Percentiles rank a stretch among this genome's conserved stretches.
These are phyloP conservation scores for Fraxinus paxiana DNA, from an alignment of 305 asterid genomes.

Conservation along the genomic window DNA sequence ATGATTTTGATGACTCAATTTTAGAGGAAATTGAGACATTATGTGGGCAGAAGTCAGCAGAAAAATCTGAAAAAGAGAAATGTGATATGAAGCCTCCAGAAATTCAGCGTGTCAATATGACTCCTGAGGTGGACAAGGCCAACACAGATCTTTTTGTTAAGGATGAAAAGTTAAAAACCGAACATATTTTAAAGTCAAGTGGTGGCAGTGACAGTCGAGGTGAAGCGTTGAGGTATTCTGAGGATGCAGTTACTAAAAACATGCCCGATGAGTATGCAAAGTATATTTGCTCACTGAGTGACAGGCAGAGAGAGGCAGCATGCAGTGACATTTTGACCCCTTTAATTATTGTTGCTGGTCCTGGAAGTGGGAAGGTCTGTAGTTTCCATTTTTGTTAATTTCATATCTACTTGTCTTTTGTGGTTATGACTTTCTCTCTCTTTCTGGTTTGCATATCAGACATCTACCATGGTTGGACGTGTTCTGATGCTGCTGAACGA, in stretches of 20 bases:
- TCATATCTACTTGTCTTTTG: slow-evolving; percentile 23
- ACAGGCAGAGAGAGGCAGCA: slow-evolving; percentile 93
- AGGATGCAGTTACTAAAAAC: slow-evolving; percentile 28
- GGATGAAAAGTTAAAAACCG: slow-evolving; percentile 31
- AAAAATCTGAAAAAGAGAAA: slow-evolving; percentile 34
- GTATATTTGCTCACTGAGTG: slow-evolving; percentile 69
- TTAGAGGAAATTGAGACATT: slow-evolving; percentile 72
- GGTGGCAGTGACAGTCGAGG: slow-evolving; percentile 30
- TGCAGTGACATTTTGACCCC: slow-evolving; percentile 79
- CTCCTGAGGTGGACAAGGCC: slow-evolving; percentile 31
- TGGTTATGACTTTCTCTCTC: slow-evolving; percentile 22
- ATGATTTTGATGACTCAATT: slow-evolving; percentile 72
- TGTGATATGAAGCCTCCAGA: slow-evolving; percentile 23
- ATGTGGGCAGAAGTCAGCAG: slow-evolving; percentile 52
- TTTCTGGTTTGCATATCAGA: slow-evolving; percentile 50
- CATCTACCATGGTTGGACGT: slow-evolving; percentile 98
- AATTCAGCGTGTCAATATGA: slow-evolving; percentile 28
- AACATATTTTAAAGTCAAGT: slow-evolving; percentile 26
- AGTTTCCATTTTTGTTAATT: slow-evolving; percentile 15
- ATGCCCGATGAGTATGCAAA: slow-evolving; percentile 78
- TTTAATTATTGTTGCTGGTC: slow-evolving; percentile 92
- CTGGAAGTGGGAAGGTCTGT: slow-evolving; percentile 95
- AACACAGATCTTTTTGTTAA: slow-evolving; percentile 23
- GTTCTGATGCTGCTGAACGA: slow-evolving; percentile 70
- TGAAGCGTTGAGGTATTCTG: slow-evolving; percentile 28